Evolutionary conservation across 2,329 filamentous ascomycete genomes (phyloP), one percentile per base, ranked within the genome.

Genomic region (Pseudogymnoascus sp.): DNA sequence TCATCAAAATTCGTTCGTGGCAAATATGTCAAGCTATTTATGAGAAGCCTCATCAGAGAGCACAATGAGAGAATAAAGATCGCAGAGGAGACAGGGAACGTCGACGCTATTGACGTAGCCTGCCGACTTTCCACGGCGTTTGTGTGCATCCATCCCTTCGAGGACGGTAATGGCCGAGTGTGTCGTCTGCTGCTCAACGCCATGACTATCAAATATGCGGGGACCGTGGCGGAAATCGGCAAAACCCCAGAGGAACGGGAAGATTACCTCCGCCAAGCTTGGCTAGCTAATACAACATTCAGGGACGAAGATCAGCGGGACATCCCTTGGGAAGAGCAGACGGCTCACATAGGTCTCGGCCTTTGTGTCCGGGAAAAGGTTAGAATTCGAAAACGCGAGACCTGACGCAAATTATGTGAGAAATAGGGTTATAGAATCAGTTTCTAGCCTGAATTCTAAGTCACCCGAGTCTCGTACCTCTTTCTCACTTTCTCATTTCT

Each of bases 141-240:
- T 31, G 70, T 76, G 9, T 68, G 69, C 5, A 76, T 77, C 1
- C 74, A 78, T 8, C 76, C 74, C 0, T 78, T 78, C 25, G 67
- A 69, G 9, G 74, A 77, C 27, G 75, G 74, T 0, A 78, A 78
- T 29, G 74, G 74, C 0, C 64, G 74, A 1, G 69, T 72, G 64
- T 75, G 73, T 37, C 69, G 74, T 0, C 67, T 78, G 9, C 68
- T 78, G 1, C 67, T 77, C 0, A 77, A 77, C 13, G 69, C 68
- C 0, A 68, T 78, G 0, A 61, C 76, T 0, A 61, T 74, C 0
- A 73, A 72, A 1, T 74, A 72, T 55, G 63, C 63, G 0, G 70
- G 73, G 0, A 48, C 60, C 25, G 61, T 66, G 6, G 61, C 65
- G 27, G 25, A 18, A 4, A 60, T 68, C 60, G 65, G 67, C 6